Conservation (phyloP, 768 basidiomycete species). For the Suillus lakei region DNA sequence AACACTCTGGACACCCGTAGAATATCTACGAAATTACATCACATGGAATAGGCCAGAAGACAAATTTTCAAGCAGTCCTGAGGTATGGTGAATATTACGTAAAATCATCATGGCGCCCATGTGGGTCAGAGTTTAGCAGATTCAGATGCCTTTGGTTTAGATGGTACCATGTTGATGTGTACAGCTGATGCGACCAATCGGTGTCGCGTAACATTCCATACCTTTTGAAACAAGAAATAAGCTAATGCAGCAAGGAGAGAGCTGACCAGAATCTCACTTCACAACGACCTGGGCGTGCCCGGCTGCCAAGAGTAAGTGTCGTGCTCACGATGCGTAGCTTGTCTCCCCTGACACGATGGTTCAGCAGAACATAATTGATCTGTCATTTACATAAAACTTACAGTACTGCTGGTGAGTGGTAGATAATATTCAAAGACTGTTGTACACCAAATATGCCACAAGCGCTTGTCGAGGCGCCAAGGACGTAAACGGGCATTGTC, state of each 20-base stretch:
- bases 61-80: too few species aligned
- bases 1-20: too few species aligned
- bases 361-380: not conserved
- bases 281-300: slow-evolving; percentile 51
- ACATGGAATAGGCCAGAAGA: too few species aligned
- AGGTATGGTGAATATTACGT: too few species aligned
- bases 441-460: slow-evolving; percentile 42
- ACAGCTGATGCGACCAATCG: slow-evolving; percentile 58
- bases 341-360: slow-evolving; percentile 44
- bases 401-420: slow-evolving; percentile 47
- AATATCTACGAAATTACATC: too few species aligned
- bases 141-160: slow-evolving; percentile 15
- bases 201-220: slow-evolving; percentile 59
- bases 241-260: not conserved
- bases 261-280: slow-evolving; percentile 41
- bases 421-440: slow-evolving; percentile 49
- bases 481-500: slow-evolving; percentile 41
- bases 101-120: too few species aligned
- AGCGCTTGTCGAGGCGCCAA: slow-evolving; percentile 36
- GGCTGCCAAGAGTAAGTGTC: slow-evolving; percentile 52
- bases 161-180: slow-evolving; percentile 60
- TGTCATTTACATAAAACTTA: slow-evolving; percentile 26
- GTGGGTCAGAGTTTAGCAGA: slow-evolving; percentile 29
- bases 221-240: slow-evolving; percentile 35
- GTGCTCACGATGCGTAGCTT: slow-evolving; percentile 55